Conservation (phyloP, 495 filamentous ascomycete genomes). For the Penicillium canescens region DNA sequence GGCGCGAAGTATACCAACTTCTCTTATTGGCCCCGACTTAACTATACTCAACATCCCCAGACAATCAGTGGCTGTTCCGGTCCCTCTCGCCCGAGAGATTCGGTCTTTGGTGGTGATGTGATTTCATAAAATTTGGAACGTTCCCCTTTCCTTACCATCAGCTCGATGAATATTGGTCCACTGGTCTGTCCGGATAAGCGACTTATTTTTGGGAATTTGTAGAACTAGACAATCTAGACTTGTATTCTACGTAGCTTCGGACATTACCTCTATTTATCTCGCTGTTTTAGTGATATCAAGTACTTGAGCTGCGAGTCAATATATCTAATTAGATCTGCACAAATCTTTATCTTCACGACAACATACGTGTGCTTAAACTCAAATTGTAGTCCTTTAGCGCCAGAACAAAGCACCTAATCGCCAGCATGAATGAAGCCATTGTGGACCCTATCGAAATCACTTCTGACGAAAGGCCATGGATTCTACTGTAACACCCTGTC, state of each 20-base stretch:
- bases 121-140: background rate
- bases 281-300: too few species aligned
- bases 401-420: constrained; percentile 30
- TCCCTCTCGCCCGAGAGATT: constrained; percentile 25
- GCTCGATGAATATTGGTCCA: background rate
- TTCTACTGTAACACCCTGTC: background rate
- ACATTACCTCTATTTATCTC: too few species aligned
- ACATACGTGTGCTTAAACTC: constrained; percentile 1
- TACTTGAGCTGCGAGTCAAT: too few species aligned
- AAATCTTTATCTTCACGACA: background rate
- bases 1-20: background rate
- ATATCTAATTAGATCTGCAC: background rate
- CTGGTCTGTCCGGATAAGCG: too few species aligned
- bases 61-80: background rate
- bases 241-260: too few species aligned
- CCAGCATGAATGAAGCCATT: constrained; percentile 26
- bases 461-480: background rate
- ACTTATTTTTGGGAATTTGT: too few species aligned
- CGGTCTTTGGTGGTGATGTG: background rate
- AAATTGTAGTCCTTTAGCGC: background rate
- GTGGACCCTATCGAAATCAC: constrained; percentile 10
- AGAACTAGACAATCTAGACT: too few species aligned
- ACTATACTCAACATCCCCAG: constrained; percentile 2
- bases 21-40: constrained; percentile 1
- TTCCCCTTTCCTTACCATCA: background rate